These are phyloP conservation scores for Xylaria sp. DNA, from an alignment of 2,329 filamentous ascomycete genomes.

Conservation along the genomic window DNA sequence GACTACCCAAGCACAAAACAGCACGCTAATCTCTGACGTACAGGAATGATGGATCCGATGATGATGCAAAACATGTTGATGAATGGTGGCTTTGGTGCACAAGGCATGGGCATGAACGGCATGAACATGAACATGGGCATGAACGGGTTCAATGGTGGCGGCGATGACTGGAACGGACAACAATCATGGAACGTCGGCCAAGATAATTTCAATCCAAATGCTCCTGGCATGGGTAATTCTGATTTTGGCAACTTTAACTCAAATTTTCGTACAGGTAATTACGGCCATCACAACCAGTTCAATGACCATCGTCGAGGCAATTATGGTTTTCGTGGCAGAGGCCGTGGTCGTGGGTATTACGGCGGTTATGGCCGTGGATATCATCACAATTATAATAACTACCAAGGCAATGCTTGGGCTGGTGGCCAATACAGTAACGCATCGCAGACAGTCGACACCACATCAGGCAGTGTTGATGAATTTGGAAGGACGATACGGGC, in stretches of 20 bases:
- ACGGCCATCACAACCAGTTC: conserved; percentile 78
- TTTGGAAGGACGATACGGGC: conserved; percentile 53
- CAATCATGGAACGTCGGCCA: conserved; percentile 85
- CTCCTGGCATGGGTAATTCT: conserved; percentile 82
- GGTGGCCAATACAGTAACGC: conserved; percentile 43
- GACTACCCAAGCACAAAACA: conserved; percentile 30
- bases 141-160: conserved; percentile 74
- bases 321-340: conserved; percentile 74
- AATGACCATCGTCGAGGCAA: conserved; percentile 80
- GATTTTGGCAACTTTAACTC: conserved; percentile 83
- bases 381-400: conserved; percentile 58
- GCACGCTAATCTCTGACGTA: conserved; percentile 46
- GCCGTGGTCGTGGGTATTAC: conserved; percentile 67
- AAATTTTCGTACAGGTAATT: conserved; percentile 85
- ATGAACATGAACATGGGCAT: conserved; percentile 86
- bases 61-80: conserved; percentile 81
- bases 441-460: conserved; percentile 41
- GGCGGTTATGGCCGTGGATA: conserved; percentile 67
- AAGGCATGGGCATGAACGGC: conserved; percentile 78
- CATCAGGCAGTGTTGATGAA: conserved; percentile 53
- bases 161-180: conserved; percentile 84
- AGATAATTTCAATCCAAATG: conserved; percentile 92
- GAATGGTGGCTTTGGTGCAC: conserved; percentile 78
- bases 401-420: conserved; percentile 45
- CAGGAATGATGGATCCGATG: conserved; percentile 89